phyloP scores from a whole-genome alignment of 805 yeast genomes.

The Metschnikowia henanensis region DNA sequence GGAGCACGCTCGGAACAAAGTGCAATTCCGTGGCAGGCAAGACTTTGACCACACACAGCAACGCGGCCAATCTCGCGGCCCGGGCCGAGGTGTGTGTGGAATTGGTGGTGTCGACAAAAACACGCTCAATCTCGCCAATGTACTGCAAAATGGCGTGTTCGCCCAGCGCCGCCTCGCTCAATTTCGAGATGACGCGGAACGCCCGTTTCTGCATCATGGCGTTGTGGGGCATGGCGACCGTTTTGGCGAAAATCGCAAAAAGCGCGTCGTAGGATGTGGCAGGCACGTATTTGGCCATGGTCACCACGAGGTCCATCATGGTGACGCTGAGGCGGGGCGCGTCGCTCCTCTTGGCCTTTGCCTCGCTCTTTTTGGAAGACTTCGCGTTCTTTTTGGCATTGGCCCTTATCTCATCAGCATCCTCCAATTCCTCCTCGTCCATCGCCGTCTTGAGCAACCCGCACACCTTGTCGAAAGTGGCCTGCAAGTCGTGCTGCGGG shows the following conservation, averaged over 20 bases:
- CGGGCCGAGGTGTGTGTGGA: conserved; percentile 71
- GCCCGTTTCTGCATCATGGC: conserved; percentile 85
- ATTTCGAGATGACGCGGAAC: conserved; percentile 70
- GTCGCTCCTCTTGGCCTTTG: conserved; percentile 27
- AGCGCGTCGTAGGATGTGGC: conserved; percentile 66
- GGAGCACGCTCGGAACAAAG: conserved; percentile 78
- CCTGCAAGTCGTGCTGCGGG: conserved; percentile 61
- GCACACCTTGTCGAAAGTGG: conserved; percentile 85
- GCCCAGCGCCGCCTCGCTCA: conserved; percentile 72
- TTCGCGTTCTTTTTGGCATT: too few species aligned
- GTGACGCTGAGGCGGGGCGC: conserved; percentile 67
- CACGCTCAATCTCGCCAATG: conserved; percentile 56
- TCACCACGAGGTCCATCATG: conserved; percentile 87
- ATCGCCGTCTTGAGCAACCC: conserved; percentile 71
- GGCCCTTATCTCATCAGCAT: too few species aligned
- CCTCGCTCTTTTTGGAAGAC: too few species aligned
- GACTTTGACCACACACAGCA: conserved; percentile 56
- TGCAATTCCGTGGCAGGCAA: conserved; percentile 68
- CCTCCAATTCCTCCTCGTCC: conserved; percentile 39
- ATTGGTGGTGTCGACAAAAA: conserved; percentile 57
- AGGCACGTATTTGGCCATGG: conserved; percentile 85
- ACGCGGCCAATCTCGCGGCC: conserved; percentile 72
- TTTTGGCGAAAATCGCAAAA: conserved; percentile 71
- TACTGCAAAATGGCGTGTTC: conserved; percentile 50
- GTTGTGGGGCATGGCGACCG: conserved; percentile 53